phyloP scores from a whole-genome alignment of 768 basidiomycete genomes.

The Phylloporus scabripes region DNA sequence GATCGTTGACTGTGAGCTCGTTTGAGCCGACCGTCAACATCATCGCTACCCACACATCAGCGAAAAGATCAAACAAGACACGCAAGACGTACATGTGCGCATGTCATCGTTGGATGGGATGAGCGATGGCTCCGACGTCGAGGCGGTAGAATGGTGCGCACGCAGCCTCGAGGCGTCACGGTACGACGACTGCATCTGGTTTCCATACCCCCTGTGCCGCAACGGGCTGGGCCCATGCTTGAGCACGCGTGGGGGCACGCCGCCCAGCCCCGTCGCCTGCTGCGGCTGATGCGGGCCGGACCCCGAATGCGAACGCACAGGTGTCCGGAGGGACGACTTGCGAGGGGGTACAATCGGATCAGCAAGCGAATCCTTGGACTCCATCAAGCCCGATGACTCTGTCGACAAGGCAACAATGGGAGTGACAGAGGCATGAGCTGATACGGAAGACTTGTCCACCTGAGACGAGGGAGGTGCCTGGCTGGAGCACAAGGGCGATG shows the following conservation, averaged over 20 bases:
- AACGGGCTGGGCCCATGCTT: conserved; percentile 40
- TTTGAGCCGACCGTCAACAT: conserved; percentile 38
- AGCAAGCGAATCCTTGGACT: conserved; percentile 41
- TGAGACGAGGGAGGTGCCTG: conserved; percentile 20
- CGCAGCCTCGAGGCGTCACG: conserved; percentile 44
- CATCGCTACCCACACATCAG: conserved; percentile 12
- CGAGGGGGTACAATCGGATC: conserved; percentile 30
- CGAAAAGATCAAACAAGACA: conserved; percentile 1
- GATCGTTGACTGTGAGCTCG: conserved; percentile 51
- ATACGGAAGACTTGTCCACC: conserved; percentile 18
- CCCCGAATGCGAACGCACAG: conserved; percentile 29
- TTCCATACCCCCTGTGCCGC: conserved; percentile 37
- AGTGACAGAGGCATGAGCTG: conserved; percentile 13
- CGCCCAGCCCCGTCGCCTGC: conserved; percentile 12
- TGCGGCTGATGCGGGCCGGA: conserved; percentile 25
- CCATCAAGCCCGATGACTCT: conserved; percentile 20
- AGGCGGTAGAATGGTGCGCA: conserved; percentile 66
- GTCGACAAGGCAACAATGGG: conserved; percentile 25
- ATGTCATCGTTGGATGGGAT: conserved; percentile 48
- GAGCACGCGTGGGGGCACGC: conserved; percentile 31
- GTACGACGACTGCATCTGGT: conserved; percentile 34
- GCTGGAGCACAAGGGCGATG: conserved; percentile 27
- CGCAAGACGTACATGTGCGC: conserved; percentile 40
- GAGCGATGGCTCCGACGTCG: conserved; percentile 79
- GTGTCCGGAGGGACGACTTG: conserved; percentile 28